phyloP scores from a whole-genome alignment of 1,284 basidiomycete genomes.

The Ganoderma lucidum region DNA sequence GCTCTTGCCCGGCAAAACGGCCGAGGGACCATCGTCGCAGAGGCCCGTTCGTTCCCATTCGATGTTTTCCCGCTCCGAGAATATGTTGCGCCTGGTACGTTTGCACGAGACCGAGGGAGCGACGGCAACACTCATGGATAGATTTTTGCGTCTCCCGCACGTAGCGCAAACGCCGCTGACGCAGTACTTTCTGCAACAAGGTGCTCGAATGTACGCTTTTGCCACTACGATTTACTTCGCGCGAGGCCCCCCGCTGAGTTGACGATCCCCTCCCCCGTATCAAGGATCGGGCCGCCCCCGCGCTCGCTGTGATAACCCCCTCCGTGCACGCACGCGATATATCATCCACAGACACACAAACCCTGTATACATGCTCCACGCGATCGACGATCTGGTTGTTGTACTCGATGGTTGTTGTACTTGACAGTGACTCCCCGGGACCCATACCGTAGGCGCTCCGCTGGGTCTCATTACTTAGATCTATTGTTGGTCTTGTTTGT shows the following conservation, averaged over 20 bases:
- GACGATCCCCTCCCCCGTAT: constrained; percentile 21
- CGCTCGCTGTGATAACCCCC: constrained; percentile 23
- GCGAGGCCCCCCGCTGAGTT: constrained; percentile 33
- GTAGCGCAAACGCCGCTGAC: constrained; percentile 66
- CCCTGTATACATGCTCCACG: constrained; percentile 7
- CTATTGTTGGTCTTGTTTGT: constrained; percentile 22
- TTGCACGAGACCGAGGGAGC: constrained; percentile 9
- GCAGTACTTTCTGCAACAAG: constrained; percentile 80
- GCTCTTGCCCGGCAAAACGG: constrained; percentile 60
- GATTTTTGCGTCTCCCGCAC: constrained; percentile 24
- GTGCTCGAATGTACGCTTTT: constrained; percentile 76
- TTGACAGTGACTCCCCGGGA: constrained; percentile 12
- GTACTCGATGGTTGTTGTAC: constrained; percentile 18
- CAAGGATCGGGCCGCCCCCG: constrained; percentile 32
- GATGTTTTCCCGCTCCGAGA: constrained; percentile 75
- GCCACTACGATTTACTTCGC: constrained; percentile 41
- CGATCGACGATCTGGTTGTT: constrained; percentile 14
- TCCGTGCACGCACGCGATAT: constrained; percentile 10
- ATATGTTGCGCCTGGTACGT: constrained; percentile 83
- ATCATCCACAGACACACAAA: constrained; percentile 2
- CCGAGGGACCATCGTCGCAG: constrained; percentile 65
- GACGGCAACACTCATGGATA: constrained; percentile 6
- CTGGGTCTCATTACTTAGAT: constrained; percentile 7
- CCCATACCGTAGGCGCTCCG: constrained; percentile 19
- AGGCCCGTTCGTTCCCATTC: constrained; percentile 75